Evolutionary conservation across 306 rosid genomes (phyloP).

Genomic region (peach (Prunus persica)): Prunus_persica_NCBIv2 NC_034013.1:4542501-4543000

Average conservation of each 20-base stretch:
- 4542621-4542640: slow-evolving; percentile 41
- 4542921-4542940: slow-evolving; percentile 27
- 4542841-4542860: slow-evolving; percentile 66
- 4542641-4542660: slow-evolving; percentile 27
- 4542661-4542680: slow-evolving; percentile 49
- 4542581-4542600: slow-evolving; percentile 62
- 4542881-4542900: slow-evolving; percentile 34
- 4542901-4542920: slow-evolving; percentile 30
- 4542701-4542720: slow-evolving; percentile 57
- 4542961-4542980: slow-evolving; percentile 36
- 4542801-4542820: slow-evolving; percentile 53
- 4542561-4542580: slow-evolving; percentile 62
- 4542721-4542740: slow-evolving; percentile 43
- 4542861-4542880: slow-evolving; percentile 38
- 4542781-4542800: slow-evolving; percentile 41
- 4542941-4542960: slow-evolving; percentile 34
- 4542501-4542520: neutral
- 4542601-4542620: slow-evolving; percentile 55
- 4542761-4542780: slow-evolving; percentile 19
- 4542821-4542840: slow-evolving; percentile 53
- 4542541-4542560: slow-evolving; percentile 39
- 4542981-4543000: slow-evolving; percentile 46
- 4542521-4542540: neutral
- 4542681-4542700: slow-evolving; percentile 50
- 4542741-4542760: slow-evolving; percentile 35